phyloP scores from a whole-genome alignment of 2,329 filamentous ascomycete genomes.

The Cladorrhinum sp. region DNA sequence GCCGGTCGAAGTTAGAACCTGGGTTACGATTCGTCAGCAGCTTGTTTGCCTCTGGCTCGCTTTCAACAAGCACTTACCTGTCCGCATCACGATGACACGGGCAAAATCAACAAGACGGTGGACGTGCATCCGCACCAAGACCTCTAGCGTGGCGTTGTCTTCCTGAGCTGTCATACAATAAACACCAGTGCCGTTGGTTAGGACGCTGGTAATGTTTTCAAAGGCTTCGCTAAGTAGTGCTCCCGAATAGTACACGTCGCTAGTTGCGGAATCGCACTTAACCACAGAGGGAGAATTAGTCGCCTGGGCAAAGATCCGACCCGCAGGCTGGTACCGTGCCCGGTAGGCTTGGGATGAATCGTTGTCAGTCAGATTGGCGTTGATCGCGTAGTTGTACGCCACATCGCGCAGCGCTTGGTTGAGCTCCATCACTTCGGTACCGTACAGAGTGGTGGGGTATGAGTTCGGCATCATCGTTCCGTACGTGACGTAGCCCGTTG shows the following conservation, averaged over 20 bases:
- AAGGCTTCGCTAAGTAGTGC: constrained; percentile 59
- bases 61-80: constrained; percentile 37
- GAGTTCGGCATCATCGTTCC: constrained; percentile 53
- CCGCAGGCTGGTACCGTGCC: constrained; percentile 46
- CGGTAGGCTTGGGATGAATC: constrained; percentile 51
- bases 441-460: constrained; percentile 60
- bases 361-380: constrained; percentile 52
- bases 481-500: constrained; percentile 60
- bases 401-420: constrained; percentile 55
- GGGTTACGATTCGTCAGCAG: neutral
- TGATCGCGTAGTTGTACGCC: constrained; percentile 49
- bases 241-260: constrained; percentile 70
- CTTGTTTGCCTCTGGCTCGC: too few species aligned
- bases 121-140: constrained; percentile 57
- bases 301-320: constrained; percentile 40
- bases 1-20: constrained; percentile 69
- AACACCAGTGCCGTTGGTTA: constrained; percentile 64
- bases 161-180: constrained; percentile 59
- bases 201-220: constrained; percentile 59
- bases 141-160: constrained; percentile 65
- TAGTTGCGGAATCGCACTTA: constrained; percentile 66
- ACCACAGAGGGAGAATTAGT: constrained; percentile 52
- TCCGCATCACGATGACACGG: constrained; percentile 66
- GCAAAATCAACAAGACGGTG: constrained; percentile 61
- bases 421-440: constrained; percentile 68